These are phyloP conservation scores for Lachancea meyersii DNA, from an alignment of 805 yeast genomes.

Conservation along the genomic window DNA sequence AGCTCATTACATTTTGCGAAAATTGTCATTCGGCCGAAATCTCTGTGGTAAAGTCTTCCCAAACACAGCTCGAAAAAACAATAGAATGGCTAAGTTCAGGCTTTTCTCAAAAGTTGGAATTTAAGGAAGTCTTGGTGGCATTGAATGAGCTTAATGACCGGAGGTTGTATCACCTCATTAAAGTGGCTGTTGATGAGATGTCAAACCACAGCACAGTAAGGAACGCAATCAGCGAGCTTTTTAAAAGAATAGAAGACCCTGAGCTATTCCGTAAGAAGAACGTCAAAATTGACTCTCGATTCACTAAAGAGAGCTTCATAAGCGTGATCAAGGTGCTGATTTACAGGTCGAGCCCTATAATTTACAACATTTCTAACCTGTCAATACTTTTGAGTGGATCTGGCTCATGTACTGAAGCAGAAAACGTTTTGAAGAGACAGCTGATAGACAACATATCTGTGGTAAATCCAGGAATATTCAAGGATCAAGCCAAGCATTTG, in stretches of 20 bases:
- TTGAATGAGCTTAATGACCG: conserved; percentile 52
- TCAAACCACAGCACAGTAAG: conserved; percentile 55
- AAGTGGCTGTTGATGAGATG: conserved; percentile 47
- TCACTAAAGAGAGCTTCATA: conserved; percentile 45
- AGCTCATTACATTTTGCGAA: conserved; percentile 46
- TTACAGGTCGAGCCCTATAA: conserved; percentile 52
- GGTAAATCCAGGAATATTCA: conserved; percentile 57
- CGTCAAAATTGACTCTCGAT: conserved; percentile 28
- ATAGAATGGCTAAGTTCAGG: conserved; percentile 55
- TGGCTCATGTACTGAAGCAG: conserved; percentile 29
- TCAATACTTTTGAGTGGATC: conserved; percentile 40
- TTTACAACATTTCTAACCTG: conserved; percentile 63
- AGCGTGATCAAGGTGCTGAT: conserved; percentile 51
- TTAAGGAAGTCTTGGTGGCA: conserved; percentile 45
- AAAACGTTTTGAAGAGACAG: conserved; percentile 37
- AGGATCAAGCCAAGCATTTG: conserved; percentile 50
- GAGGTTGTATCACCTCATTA: conserved; percentile 51
- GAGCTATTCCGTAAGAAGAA: conserved; percentile 39
- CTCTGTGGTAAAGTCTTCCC: conserved; percentile 20
- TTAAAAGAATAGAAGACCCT: conserved; percentile 47
- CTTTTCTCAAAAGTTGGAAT: conserved; percentile 47
- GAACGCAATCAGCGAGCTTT: conserved; percentile 58
- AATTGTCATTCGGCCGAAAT: conserved; percentile 32
- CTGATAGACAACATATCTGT: conserved; percentile 54
- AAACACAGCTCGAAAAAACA: conserved; percentile 45